Conservation (phyloP, 768 basidiomycete species). For the Asterophora lycoperdoides region DNA sequence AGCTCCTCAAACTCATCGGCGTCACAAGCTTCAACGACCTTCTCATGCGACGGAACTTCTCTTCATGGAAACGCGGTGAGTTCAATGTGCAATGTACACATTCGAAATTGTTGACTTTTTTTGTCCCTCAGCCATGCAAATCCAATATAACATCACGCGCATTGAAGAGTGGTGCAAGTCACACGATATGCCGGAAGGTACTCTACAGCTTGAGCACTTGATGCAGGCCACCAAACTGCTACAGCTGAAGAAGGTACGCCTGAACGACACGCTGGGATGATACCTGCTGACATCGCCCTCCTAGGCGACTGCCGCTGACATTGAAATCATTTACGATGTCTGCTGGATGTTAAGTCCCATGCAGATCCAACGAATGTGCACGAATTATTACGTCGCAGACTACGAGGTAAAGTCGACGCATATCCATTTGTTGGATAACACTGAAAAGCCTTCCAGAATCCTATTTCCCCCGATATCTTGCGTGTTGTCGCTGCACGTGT, state of each 20-base stretch:
- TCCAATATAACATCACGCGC: constrained; percentile 98
- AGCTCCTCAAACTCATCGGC: constrained; percentile 92
- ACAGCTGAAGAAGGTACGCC: constrained; percentile 88
- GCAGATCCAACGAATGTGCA: constrained; percentile 99
- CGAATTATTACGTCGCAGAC: constrained; percentile 98
- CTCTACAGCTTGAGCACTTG: constrained; percentile 94
- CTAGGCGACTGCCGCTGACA: constrained; percentile 89
- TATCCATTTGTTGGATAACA: neutral
- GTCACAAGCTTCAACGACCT: constrained; percentile 98
- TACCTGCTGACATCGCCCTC: constrained; percentile 9
- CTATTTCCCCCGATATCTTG: constrained; percentile 95
- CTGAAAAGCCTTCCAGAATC: constrained; percentile 53
- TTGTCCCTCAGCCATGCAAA: constrained; percentile 85
- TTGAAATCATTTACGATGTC: constrained; percentile 98
- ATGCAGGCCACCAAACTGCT: constrained; percentile 99
- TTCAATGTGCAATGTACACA: constrained; percentile 4
- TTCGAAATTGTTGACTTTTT: neutral
- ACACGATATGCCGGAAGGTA: constrained; percentile 99
- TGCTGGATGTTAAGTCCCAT: constrained; percentile 99
- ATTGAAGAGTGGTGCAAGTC: constrained; percentile 99
- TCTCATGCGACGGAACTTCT: constrained; percentile 97
- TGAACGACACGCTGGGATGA: neutral
- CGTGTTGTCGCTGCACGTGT: constrained; percentile 95
- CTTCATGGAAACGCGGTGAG: constrained; percentile 98
- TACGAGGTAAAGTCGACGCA: constrained; percentile 68